phyloP scores from a whole-genome alignment of 2,329 filamentous ascomycete genomes.

The Ophiocordyceps camponoti-saundersi region DNA sequence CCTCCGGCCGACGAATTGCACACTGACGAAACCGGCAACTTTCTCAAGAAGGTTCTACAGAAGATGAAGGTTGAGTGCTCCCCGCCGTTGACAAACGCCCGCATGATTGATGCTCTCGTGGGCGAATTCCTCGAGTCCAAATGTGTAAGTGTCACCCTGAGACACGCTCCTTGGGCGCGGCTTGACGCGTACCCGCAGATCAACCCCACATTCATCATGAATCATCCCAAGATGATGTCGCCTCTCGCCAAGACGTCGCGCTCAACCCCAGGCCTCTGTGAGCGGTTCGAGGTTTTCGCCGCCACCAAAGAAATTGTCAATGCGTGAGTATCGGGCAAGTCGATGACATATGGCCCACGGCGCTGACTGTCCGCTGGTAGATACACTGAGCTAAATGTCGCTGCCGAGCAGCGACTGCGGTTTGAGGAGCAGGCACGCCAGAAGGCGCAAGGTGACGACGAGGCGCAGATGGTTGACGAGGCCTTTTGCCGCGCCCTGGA shows the following conservation, averaged over 20 bases:
- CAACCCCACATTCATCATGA: conserved; percentile 54
- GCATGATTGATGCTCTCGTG: conserved; percentile 90
- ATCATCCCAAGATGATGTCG: conserved; percentile 59
- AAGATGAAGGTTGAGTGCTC: conserved; percentile 85
- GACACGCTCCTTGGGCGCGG: neutral
- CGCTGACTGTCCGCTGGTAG: conserved; percentile 4
- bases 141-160: conserved; percentile 27
- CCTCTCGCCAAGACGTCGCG: conserved; percentile 94
- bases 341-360: too few species aligned
- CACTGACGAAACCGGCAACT: conserved; percentile 74
- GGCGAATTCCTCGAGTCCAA: conserved; percentile 92
- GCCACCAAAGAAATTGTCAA: conserved; percentile 68
- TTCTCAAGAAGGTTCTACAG: conserved; percentile 68
- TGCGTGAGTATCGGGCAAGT: conserved; percentile 26
- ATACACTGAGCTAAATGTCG: conserved; percentile 87
- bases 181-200: conserved; percentile 19
- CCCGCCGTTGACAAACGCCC: conserved; percentile 77
- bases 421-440: conserved; percentile 84
- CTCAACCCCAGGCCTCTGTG: conserved; percentile 64
- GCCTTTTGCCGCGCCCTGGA: conserved; percentile 85
- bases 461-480: conserved; percentile 91
- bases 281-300: conserved; percentile 95
- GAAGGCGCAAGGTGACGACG: conserved; percentile 93
- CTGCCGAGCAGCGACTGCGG: conserved; percentile 79
- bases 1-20: conserved; percentile 78